Percentiles rank a stretch among this genome's conserved stretches.
phyloP scores from a whole-genome alignment of 805 yeast species.

The Barnettozyma siamensis region DNA sequence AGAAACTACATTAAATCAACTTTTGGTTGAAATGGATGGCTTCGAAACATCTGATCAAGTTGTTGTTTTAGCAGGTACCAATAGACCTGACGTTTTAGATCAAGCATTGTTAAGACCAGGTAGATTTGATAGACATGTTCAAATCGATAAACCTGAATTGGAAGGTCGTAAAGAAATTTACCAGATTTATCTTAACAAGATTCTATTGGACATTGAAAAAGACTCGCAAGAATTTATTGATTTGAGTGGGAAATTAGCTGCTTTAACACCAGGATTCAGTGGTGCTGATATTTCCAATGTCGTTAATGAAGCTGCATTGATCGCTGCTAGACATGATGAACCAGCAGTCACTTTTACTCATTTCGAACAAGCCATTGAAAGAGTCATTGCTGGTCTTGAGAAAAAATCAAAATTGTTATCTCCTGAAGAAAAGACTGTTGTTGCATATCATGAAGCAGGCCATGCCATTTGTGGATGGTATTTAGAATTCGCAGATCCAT shows the following conservation, averaged over 20 bases:
- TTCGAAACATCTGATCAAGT: slow-evolving; percentile 87
- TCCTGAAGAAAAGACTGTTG: slow-evolving; percentile 81
- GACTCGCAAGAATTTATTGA: slow-evolving; percentile 40
- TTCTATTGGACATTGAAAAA: slow-evolving; percentile 48
- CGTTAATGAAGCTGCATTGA: slow-evolving; percentile 94
- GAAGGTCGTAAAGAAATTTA: slow-evolving; percentile 94
- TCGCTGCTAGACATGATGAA: slow-evolving; percentile 84
- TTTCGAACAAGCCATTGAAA: slow-evolving; percentile 94
- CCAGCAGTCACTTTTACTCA: slow-evolving; percentile 66
- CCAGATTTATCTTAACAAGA: slow-evolving; percentile 72
- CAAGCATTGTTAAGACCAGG: slow-evolving; percentile 95
- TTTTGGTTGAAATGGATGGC: slow-evolving; percentile 98
- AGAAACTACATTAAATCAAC: slow-evolving; percentile 92
- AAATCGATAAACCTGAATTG: slow-evolving; percentile 88
- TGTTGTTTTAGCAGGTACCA: slow-evolving; percentile 96
- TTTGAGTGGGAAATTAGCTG: slow-evolving; percentile 77
- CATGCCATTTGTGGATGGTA: slow-evolving; percentile 99
- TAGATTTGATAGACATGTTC: slow-evolving; percentile 90
- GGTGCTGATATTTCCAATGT: slow-evolving; percentile 99
- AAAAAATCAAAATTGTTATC: slow-evolving; percentile 79
- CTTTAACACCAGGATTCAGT: slow-evolving; percentile 95
- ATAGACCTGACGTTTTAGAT: slow-evolving; percentile 90
- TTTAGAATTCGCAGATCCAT: slow-evolving; percentile 84
- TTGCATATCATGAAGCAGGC: slow-evolving; percentile 98
- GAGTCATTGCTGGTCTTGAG: slow-evolving; percentile 95